These are phyloP conservation scores for Castanea mollissima DNA, from an alignment of 306 rosid genomes.

Conservation along the genomic window DNA sequence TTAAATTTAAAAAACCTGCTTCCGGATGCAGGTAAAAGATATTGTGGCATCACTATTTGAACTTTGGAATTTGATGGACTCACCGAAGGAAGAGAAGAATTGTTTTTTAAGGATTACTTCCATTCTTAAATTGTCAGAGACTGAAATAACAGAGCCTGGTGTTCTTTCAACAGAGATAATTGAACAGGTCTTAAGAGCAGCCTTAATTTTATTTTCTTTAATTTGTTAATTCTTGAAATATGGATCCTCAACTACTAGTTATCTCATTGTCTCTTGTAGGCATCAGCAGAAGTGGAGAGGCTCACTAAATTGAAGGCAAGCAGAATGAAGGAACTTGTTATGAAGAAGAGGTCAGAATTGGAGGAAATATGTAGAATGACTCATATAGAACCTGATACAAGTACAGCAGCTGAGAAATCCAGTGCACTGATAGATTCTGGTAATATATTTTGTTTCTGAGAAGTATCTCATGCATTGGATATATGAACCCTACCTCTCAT, in stretches of 20 bases:
- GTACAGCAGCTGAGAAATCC: conserved; percentile 86
- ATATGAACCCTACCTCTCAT: no score
- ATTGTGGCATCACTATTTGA: conserved; percentile 61
- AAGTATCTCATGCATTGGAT: no score
- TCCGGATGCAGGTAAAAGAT: conserved; percentile 74
- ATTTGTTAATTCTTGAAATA: not conserved
- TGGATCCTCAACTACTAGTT: conserved; percentile 8
- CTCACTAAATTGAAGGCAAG: conserved; percentile 83
- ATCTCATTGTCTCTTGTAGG: conserved; percentile 42
- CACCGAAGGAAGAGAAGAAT: conserved; percentile 74
- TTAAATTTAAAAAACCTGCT: conserved; percentile 7
- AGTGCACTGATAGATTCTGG: conserved; percentile 94
- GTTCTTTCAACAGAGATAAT: conserved; percentile 70
- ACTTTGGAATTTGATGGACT: conserved; percentile 98
- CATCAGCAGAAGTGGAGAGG: conserved; percentile 85
- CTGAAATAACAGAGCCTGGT: conserved; percentile 66
- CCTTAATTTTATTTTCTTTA: conserved; percentile 1
- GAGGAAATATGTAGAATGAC: conserved; percentile 82
- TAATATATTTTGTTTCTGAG: conserved; percentile 17
- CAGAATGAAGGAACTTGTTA: conserved; percentile 94
- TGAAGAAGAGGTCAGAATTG: conserved; percentile 79
- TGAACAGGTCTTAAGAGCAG: conserved; percentile 57
- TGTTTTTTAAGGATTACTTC: conserved; percentile 55
- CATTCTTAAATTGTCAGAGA: conserved; percentile 51
- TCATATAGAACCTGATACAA: conserved; percentile 85